Evolutionary conservation across 768 basidiomycete genomes (phyloP).

Genomic region (Mycena floridula): DNA sequence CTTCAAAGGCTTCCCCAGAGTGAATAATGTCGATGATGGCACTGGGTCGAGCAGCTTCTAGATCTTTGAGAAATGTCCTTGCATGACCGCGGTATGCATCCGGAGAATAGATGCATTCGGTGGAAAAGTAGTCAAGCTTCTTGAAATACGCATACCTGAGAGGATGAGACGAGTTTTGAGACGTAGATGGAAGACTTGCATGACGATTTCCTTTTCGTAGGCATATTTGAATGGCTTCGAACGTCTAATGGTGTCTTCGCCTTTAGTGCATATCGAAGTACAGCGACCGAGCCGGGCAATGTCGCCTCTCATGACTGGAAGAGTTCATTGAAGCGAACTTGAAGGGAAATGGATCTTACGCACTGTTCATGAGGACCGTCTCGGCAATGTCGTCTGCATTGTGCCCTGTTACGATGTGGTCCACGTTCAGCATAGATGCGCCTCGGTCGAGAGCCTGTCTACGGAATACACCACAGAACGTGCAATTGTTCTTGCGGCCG

Average conservation of each 20-base stretch:
- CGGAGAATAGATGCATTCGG: slow-evolving; percentile 98
- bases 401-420: slow-evolving; percentile 98
- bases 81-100: slow-evolving; percentile 98
- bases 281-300: slow-evolving; percentile 91
- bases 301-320: slow-evolving; percentile 92
- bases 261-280: slow-evolving; percentile 91
- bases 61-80: slow-evolving; percentile 87
- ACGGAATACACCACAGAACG: slow-evolving; percentile 97
- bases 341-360: slow-evolving; percentile 20
- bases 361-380: slow-evolving; percentile 98
- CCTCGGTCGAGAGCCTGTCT: slow-evolving; percentile 95
- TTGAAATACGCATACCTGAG: slow-evolving; percentile 97
- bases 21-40: slow-evolving; percentile 98
- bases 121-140: slow-evolving; percentile 98
- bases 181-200: slow-evolving; percentile 48
- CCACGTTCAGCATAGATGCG: slow-evolving; percentile 80
- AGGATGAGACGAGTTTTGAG: slow-evolving; percentile 1
- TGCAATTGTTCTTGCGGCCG: slow-evolving; percentile 97
- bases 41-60: slow-evolving; percentile 90
- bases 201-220: slow-evolving; percentile 99
- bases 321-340: slow-evolving; percentile 3
- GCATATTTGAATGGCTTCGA: slow-evolving; percentile 99
- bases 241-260: slow-evolving; percentile 93
- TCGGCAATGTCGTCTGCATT: slow-evolving; percentile 99
- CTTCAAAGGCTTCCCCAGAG: slow-evolving; percentile 88